phyloP scores from a whole-genome alignment of 441 rosid genomes.

The Adansonia gregorii region DNA sequence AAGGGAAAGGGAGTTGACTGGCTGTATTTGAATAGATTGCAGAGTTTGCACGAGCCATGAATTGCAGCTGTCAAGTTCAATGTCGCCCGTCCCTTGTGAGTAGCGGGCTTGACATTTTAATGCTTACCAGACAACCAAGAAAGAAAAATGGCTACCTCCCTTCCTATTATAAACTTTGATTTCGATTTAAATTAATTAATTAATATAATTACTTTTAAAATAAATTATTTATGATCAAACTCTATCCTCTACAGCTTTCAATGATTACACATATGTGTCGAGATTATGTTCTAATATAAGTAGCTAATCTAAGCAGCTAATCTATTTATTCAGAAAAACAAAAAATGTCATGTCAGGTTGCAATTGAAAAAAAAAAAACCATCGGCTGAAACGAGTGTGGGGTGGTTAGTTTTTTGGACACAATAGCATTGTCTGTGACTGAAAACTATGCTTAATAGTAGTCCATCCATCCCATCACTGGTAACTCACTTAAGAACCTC shows the following conservation, averaged over 20 bases:
- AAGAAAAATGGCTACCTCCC: background rate
- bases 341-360: background rate
- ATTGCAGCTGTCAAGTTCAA: background rate
- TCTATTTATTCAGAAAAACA: background rate
- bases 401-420: slow-evolving; percentile 22
- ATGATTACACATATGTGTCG: too few species aligned
- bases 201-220: too few species aligned
- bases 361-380: background rate
- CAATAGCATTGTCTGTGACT: background rate
- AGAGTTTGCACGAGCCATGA: background rate
- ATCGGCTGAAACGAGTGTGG: background rate
- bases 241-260: background rate
- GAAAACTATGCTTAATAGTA: background rate
- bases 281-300: too few species aligned
- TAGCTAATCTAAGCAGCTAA: background rate
- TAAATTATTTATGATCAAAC: background rate
- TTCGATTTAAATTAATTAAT: too few species aligned
- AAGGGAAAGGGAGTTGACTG: background rate
- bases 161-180: background rate
- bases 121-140: background rate
- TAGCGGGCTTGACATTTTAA: background rate
- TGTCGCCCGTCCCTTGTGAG: background rate
- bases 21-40: background rate
- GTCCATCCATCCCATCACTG: background rate
- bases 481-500: background rate